Base-by-base conservation (phyloP, 345 rosid genomes). In the Euphorbia pulcherrima region DNA sequence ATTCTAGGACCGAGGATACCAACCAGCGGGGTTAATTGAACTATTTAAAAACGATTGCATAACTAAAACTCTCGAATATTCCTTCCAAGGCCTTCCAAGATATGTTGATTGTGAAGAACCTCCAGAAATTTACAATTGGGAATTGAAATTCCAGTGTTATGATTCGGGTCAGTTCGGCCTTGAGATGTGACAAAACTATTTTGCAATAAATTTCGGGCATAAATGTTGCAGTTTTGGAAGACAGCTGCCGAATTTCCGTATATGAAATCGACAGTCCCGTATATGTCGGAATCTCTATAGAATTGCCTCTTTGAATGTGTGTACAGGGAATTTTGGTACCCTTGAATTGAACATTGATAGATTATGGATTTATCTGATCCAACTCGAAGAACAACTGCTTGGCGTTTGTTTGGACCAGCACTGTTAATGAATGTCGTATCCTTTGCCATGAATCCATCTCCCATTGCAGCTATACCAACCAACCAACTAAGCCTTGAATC, bases 401-500 rank as follows among this genome's bases (percentile, higher is more conserved):
- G 77, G 52, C 55, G 72, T 63, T 74, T 74, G 20, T 8, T 21
- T 12, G 77, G 77, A 2, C 77, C 77, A 2, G 77, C 77, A 14
- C 55, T 61, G 72, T 73, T 73, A n/a, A 57, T 57, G n/a, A 74
- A 44, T 23, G 77, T 68, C 3, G 68, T 62, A 63, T 46, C 77
- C n/a, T 54, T 26, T 8, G 77, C 77, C 0, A 74, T 74, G 73
- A 74, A 74, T 62, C 77, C 77, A 50, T 67, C 71, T 17, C 75
- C 86, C 85, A 80, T 82, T 0, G 75, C 88, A 11, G 80, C 88
- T 84, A 73, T n/a, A n/a, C n/a, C n/a, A n/a, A n/a, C n/a, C n/a
- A n/a, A n/a, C n/a, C n/a, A n/a, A n/a, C n/a, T n/a, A n/a, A n/a
- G n/a, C n/a, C n/a, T n/a, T n/a, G n/a, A n/a, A n/a, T n/a, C n/a